phyloP scores from a whole-genome alignment of 164 flowering plant species.

The Vitis riparia region DNA sequence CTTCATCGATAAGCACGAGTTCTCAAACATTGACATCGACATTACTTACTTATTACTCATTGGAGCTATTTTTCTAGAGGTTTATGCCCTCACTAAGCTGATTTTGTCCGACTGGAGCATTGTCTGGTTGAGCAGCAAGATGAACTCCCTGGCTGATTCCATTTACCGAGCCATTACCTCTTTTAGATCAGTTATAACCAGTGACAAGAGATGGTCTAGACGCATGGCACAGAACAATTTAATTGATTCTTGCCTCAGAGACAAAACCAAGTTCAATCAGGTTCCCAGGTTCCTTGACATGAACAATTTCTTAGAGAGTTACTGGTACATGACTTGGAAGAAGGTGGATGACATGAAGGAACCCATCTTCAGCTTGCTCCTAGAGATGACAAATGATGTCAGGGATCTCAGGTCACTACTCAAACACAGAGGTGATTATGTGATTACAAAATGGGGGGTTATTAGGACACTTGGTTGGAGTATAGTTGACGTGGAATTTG shows the following conservation, averaged over 20 bases:
- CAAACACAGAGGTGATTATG: neutral
- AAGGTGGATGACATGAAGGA: conserved; percentile 1
- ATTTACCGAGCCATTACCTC: neutral
- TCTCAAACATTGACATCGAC: neutral
- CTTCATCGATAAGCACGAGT: neutral
- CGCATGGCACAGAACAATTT: conserved; percentile 9
- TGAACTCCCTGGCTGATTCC: neutral
- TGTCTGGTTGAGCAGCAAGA: neutral
- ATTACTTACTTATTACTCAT: conserved; percentile 3
- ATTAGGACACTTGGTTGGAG: neutral
- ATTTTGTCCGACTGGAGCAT: conserved; percentile 10
- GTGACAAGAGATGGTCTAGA: conserved; percentile 7
- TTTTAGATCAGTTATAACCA: neutral
- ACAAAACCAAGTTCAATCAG: neutral
- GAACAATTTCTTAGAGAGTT: neutral
- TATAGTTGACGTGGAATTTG: neutral
- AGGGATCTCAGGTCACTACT: neutral
- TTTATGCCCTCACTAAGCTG: neutral
- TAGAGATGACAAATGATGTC: neutral
- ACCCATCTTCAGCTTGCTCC: neutral
- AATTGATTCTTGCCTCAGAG: neutral
- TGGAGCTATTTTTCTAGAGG: conserved; percentile 11
- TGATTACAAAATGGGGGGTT: neutral
- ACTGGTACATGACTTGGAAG: neutral
- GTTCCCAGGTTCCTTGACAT: neutral